Evolutionary conservation across 139 green algal genomes (phyloP).

Genomic region (Ostreobium quekettii): DNA sequence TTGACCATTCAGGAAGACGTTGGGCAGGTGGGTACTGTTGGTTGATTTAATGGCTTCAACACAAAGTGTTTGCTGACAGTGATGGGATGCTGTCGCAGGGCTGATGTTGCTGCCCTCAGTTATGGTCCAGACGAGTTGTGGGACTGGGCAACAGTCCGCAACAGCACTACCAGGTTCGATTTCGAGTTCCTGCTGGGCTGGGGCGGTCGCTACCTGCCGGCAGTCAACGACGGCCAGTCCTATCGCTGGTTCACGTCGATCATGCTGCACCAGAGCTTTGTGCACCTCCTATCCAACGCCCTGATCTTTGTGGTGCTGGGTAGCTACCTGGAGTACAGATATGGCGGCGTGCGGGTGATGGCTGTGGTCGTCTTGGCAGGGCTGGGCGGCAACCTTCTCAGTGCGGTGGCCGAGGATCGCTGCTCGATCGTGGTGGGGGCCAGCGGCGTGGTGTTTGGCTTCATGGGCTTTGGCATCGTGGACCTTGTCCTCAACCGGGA

Average conservation of each 20-base stretch:
- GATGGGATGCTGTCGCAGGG: too few relatives aligned
- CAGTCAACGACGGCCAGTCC: constrained; percentile 3
- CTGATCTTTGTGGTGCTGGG: constrained; percentile 17
- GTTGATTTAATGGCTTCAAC: too few relatives aligned
- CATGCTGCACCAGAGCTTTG: constrained; percentile 17
- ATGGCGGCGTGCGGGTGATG: not conserved
- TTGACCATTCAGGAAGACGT: too few relatives aligned
- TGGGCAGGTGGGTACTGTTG: too few relatives aligned
- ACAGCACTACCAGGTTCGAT: too few relatives aligned
- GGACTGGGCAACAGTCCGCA: too few relatives aligned
- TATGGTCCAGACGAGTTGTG: too few relatives aligned
- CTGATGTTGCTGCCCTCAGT: too few relatives aligned
- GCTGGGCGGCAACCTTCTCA: constrained; percentile 23
- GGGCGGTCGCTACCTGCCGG: constrained; percentile 15
- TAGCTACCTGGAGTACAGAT: constrained; percentile 13
- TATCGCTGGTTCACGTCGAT: constrained; percentile 22
- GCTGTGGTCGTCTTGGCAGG: constrained; percentile 15
- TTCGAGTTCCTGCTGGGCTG: constrained; percentile 20
- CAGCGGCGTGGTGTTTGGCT: constrained; percentile 22
- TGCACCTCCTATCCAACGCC: constrained; percentile 18
- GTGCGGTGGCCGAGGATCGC: constrained; percentile 15
- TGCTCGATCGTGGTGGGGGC: constrained; percentile 26
- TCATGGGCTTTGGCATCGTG: constrained; percentile 19
- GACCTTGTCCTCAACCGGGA: not conserved
- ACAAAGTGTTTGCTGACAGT: too few relatives aligned